Percentiles rank a stretch among this genome's conserved stretches.
These are phyloP conservation scores for Boletus subparvulus DNA, from an alignment of 768 basidiomycete species.

Conservation along the genomic window DNA sequence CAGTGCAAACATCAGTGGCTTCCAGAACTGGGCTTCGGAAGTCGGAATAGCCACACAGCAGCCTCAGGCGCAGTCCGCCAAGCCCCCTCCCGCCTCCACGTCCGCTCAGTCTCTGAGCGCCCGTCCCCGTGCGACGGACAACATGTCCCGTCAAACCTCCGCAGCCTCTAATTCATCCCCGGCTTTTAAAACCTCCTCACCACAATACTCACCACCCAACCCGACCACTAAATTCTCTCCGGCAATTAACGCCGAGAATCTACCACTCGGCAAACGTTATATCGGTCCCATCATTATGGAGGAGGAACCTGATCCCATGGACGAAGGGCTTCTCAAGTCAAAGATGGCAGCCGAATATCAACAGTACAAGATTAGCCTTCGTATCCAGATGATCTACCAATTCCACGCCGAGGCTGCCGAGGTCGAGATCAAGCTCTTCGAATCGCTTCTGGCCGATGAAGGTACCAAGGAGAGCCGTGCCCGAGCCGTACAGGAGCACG, in stretches of 20 bases:
- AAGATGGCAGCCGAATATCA: constrained; percentile 36
- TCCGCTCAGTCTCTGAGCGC: constrained; percentile 13
- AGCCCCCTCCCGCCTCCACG: background rate
- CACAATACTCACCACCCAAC: constrained; percentile 29
- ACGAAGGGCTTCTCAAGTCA: constrained; percentile 29
- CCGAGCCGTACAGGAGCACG: constrained; percentile 32
- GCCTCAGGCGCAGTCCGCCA: constrained; percentile 10
- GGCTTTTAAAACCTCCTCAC: constrained; percentile 18
- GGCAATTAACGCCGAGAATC: constrained; percentile 15
- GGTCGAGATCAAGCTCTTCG: constrained; percentile 32
- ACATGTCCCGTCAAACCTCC: constrained; percentile 31
- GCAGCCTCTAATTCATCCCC: constrained; percentile 26
- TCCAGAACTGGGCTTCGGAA: constrained; percentile 35
- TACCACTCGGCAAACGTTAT: constrained; percentile 31
- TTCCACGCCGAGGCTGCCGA: constrained; percentile 32
- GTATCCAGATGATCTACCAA: constrained; percentile 36
- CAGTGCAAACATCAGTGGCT: constrained; percentile 16
- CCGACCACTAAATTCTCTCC: constrained; percentile 28
- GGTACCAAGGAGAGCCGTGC: constrained; percentile 33
- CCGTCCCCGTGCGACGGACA: constrained; percentile 30
- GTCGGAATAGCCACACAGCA: constrained; percentile 25
- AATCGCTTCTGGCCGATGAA: constrained; percentile 22
- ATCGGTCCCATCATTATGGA: constrained; percentile 32
- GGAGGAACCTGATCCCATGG: constrained; percentile 29
- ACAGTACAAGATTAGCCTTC: constrained; percentile 30